These are phyloP conservation scores for Boeremia lycopersici DNA, from an alignment of 2,329 filamentous ascomycete genomes.

Conservation along the genomic window DNA sequence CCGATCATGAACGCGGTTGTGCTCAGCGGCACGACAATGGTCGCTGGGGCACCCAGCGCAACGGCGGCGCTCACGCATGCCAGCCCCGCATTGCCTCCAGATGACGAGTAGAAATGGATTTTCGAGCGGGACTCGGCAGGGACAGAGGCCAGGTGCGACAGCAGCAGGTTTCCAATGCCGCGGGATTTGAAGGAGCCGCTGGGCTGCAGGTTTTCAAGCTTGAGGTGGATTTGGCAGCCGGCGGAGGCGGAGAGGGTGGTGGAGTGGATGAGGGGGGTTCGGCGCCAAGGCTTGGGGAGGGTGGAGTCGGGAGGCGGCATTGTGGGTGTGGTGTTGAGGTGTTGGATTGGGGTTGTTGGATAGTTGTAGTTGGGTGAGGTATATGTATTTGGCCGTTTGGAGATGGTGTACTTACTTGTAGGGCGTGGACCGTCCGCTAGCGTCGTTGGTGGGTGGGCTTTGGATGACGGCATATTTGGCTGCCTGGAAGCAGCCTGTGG, in stretches of 20 bases:
- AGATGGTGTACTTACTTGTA: constrained; percentile 6
- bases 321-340: background rate
- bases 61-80: constrained; percentile 74
- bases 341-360: background rate
- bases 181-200: constrained; percentile 81
- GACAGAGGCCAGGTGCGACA: constrained; percentile 48
- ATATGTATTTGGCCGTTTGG: background rate
- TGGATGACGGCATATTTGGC: no score
- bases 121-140: constrained; percentile 18
- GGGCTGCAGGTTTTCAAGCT: constrained; percentile 81
- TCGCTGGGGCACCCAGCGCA: constrained; percentile 66
- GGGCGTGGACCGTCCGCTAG: constrained; percentile 8
- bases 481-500: no score
- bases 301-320: background rate
- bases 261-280: constrained; percentile 72
- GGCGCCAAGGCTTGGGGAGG: constrained; percentile 60
- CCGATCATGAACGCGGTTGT: constrained; percentile 71
- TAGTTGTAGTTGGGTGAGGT: background rate
- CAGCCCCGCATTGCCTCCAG: constrained; percentile 81
- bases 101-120: constrained; percentile 76
- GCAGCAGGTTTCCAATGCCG: constrained; percentile 72
- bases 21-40: constrained; percentile 71
- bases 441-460: background rate
- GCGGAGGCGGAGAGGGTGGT: constrained; percentile 67
- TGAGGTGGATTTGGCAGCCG: constrained; percentile 78